Conservation (phyloP, 805 yeast genomes). For the Kuraishia borneana region DNA sequence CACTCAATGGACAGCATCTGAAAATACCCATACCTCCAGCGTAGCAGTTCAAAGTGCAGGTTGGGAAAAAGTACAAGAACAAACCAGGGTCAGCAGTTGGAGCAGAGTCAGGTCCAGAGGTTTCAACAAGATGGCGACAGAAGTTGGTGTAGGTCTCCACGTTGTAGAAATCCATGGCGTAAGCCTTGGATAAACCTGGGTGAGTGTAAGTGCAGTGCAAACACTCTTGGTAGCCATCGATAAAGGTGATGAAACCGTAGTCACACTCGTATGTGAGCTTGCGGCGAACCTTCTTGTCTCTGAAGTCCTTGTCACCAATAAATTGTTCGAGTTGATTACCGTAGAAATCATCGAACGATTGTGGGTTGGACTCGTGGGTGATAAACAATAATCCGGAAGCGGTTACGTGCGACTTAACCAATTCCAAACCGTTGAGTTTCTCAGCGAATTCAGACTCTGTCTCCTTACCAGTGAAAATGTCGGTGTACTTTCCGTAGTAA, state of each 20-base stretch:
- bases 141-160: conserved; percentile 15
- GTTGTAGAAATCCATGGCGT: conserved; percentile 16
- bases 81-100: conserved; percentile 9
- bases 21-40: conserved; percentile 19
- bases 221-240: conserved; percentile 18
- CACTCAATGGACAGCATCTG: conserved; percentile 16
- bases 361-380: conserved; percentile 12
- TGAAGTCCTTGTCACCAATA: conserved; percentile 10
- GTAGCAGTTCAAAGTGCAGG: conserved; percentile 14
- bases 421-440: conserved; percentile 6
- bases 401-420: conserved; percentile 13
- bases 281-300: conserved; percentile 9
- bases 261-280: conserved; percentile 14
- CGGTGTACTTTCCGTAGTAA: conserved; percentile 14
- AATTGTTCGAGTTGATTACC: conserved; percentile 11
- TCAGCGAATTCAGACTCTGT: conserved; percentile 6
- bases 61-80: conserved; percentile 17
- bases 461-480: conserved; percentile 7
- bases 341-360: conserved; percentile 9
- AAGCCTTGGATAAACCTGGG: conserved; percentile 14
- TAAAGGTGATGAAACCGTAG: conserved; percentile 12
- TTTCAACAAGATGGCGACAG: conserved; percentile 15
- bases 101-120: conserved; percentile 4
- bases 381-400: conserved; percentile 16
- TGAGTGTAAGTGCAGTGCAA: conserved; percentile 17